Percentiles rank a stretch among this genome's conserved stretches.
Evolutionary conservation across 1,284 basidiomycete species (phyloP).

Genomic region (Cryptococcus depauperatus): DNA sequence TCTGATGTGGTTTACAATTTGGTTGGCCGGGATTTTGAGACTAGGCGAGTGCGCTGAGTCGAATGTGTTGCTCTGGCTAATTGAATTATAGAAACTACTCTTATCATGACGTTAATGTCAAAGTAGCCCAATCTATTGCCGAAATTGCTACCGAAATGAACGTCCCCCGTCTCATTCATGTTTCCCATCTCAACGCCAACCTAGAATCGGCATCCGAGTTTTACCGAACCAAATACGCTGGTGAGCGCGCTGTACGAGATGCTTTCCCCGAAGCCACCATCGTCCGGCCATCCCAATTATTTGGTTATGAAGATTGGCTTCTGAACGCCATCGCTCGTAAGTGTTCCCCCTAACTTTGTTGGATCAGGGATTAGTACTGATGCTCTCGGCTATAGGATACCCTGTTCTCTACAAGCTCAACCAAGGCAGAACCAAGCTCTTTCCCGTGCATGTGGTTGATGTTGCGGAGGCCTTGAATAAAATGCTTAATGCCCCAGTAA

Average conservation of each 20-base stretch:
- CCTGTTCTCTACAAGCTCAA: conserved; percentile 95
- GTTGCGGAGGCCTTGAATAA: conserved; percentile 85
- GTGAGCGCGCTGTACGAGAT: conserved; percentile 77
- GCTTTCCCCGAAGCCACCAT: conserved; percentile 85
- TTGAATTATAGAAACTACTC: conserved; percentile 62
- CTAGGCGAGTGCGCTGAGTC: conserved; percentile 60
- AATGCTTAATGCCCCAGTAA: conserved; percentile 59
- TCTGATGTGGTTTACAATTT: conserved; percentile 98
- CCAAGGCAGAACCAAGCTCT: conserved; percentile 72
- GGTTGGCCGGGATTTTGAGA: conserved; percentile 81
- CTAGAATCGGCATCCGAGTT: conserved; percentile 69
- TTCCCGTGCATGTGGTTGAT: conserved; percentile 89
- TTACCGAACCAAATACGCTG: conserved; percentile 82
- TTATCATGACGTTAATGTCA: conserved; percentile 54
- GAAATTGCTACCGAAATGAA: conserved; percentile 66
- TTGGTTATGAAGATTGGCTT: conserved; percentile 88
- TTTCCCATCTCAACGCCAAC: conserved; percentile 91
- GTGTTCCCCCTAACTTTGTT: conserved; percentile 35
- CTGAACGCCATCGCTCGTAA: conserved; percentile 84
- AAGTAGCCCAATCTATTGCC: conserved; percentile 64
- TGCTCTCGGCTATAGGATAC: too few relatives aligned
- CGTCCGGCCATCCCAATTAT: conserved; percentile 77
- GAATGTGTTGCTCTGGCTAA: background rate
- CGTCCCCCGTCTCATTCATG: conserved; percentile 81
- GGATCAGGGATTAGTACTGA: background rate